Conservation (phyloP, 1,284 basidiomycete species). For the Ceratobasidium sp. region DNA sequence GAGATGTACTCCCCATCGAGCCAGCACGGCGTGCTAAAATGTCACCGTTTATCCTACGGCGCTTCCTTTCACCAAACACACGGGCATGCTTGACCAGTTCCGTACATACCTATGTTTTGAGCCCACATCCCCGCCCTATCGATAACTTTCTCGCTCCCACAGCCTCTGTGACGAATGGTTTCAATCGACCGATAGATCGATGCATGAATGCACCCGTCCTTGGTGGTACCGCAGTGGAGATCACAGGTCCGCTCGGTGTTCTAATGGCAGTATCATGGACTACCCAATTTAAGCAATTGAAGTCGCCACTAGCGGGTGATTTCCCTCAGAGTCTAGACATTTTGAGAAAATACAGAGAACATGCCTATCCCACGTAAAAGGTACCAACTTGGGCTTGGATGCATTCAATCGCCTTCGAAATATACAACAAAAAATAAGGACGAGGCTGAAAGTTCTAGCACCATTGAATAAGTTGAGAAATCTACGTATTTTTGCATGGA, state of each 20-base stretch:
- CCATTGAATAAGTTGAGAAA: no score
- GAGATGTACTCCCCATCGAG: not conserved
- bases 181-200: not conserved
- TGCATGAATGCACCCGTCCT: not conserved
- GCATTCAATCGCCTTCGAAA: not conserved
- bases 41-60: constrained; percentile 17
- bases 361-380: not conserved
- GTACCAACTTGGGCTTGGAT: not conserved
- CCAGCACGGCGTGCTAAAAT: not conserved
- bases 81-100: not conserved
- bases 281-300: not conserved
- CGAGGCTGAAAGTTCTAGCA: no score
- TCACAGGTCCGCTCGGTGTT: not conserved
- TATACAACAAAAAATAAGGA: no score
- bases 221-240: not conserved
- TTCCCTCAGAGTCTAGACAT: not conserved
- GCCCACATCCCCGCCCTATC: not conserved
- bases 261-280: not conserved
- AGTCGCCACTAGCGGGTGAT: not conserved
- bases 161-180: not conserved
- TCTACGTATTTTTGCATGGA: not conserved
- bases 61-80: not conserved
- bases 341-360: not conserved
- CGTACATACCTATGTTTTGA: not conserved
- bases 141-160: constrained; percentile 9